phyloP scores from a whole-genome alignment of 495 filamentous ascomycete genomes.

The Cercophora sp. region DNA sequence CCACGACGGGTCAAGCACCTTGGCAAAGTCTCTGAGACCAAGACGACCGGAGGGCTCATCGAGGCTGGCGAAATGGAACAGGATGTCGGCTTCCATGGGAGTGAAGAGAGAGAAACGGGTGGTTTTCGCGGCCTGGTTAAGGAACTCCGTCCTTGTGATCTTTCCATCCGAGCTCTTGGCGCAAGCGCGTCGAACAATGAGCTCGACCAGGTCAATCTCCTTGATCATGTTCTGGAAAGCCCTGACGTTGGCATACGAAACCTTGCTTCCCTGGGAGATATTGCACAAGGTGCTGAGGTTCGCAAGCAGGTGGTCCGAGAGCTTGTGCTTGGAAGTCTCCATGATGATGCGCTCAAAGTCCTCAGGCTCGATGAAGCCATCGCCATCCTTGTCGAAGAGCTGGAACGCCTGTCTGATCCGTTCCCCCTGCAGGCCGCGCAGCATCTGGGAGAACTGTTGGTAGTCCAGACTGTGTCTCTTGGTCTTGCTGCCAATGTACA shows the following conservation, averaged over 20 bases:
- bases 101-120: slow-evolving; percentile 93
- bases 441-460: slow-evolving; percentile 96
- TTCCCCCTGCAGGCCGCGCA: slow-evolving; percentile 93
- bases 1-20: slow-evolving; percentile 93
- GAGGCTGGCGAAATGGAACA: slow-evolving; percentile 95
- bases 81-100: slow-evolving; percentile 97
- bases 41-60: slow-evolving; percentile 83
- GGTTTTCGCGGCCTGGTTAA: slow-evolving; percentile 86
- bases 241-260: slow-evolving; percentile 94
- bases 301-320: slow-evolving; percentile 93
- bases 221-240: slow-evolving; percentile 95
- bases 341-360: slow-evolving; percentile 95
- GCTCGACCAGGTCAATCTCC: slow-evolving; percentile 95
- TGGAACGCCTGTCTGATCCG: slow-evolving; percentile 93
- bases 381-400: slow-evolving; percentile 83
- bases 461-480: slow-evolving; percentile 88
- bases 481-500: slow-evolving; percentile 84
- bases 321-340: slow-evolving; percentile 91
- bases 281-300: slow-evolving; percentile 94
- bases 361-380: slow-evolving; percentile 94
- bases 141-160: slow-evolving; percentile 89
- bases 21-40: slow-evolving; percentile 80
- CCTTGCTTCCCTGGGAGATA: slow-evolving; percentile 85
- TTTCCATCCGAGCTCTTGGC: slow-evolving; percentile 81
- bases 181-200: slow-evolving; percentile 82